A percentile compares a stretch with the other conserved stretches of the same genome.
These are phyloP conservation scores for Beauveria australis DNA, from an alignment of 2,329 filamentous ascomycete genomes.

Conservation along the genomic window DNA sequence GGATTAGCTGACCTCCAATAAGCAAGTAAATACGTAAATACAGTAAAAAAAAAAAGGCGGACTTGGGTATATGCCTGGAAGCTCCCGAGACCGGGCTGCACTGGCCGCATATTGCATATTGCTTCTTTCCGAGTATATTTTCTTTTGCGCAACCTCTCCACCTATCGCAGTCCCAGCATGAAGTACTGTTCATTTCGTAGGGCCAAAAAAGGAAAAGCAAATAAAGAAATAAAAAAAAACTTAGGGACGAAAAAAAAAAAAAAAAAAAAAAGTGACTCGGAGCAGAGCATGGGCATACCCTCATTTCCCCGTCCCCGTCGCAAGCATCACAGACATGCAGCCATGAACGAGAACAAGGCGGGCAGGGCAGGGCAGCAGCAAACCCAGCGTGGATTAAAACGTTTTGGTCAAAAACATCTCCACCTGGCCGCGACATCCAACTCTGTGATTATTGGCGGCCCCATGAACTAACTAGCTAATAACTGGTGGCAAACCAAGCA, in stretches of 20 bases:
- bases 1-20: too few species aligned
- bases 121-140: background rate
- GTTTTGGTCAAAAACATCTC: background rate
- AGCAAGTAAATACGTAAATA: too few species aligned
- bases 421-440: constrained; percentile 1
- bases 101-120: background rate
- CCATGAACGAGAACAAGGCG: background rate
- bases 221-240: background rate
- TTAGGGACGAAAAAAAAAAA: background rate
- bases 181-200: too few species aligned
- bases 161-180: too few species aligned
- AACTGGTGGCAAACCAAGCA: background rate
- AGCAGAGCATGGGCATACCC: background rate
- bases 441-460: background rate
- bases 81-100: background rate
- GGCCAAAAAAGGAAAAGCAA: background rate
- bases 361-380: background rate
- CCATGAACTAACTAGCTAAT: background rate
- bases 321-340: constrained; percentile 1
- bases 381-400: background rate
- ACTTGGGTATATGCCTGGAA: too few species aligned
- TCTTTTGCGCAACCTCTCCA: background rate
- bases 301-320: background rate
- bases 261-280: background rate
- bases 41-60: too few species aligned